Evolutionary conservation across 2,329 filamentous ascomycete species (phyloP).

Genomic region (Lachnellula hyalina): DNA sequence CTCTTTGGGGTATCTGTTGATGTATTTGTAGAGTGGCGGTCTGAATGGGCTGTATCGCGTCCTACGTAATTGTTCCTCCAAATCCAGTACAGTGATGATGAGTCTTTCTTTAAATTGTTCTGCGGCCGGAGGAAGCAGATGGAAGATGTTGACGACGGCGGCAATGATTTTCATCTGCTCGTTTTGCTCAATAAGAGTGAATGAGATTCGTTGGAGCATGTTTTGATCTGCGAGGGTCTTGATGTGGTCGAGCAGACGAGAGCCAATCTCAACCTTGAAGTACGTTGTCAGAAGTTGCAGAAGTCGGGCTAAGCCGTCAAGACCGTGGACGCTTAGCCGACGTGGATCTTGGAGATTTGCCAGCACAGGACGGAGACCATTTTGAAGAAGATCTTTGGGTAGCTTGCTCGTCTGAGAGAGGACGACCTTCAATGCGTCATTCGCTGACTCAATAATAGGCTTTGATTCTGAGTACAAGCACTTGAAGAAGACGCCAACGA

Average conservation of each 20-base stretch:
- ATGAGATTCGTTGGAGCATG: conserved; percentile 82
- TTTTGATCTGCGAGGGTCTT: conserved; percentile 80
- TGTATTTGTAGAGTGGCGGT: conserved; percentile 81
- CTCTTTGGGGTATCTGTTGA: conserved; percentile 89
- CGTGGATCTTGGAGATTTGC: conserved; percentile 94
- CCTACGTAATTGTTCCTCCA: conserved; percentile 78
- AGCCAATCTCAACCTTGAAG: conserved; percentile 97
- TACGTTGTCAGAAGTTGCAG: conserved; percentile 92
- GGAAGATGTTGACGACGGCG: conserved; percentile 94
- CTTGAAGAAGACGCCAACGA: conserved; percentile 97
- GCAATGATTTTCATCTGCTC: conserved; percentile 90
- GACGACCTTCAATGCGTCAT: conserved; percentile 82
- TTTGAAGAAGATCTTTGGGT: conserved; percentile 91
- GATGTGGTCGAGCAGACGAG: conserved; percentile 88
- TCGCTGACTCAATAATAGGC: conserved; percentile 89
- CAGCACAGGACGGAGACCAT: conserved; percentile 88
- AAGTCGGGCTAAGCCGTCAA: conserved; percentile 86
- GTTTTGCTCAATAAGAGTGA: conserved; percentile 90
- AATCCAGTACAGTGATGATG: conserved; percentile 81
- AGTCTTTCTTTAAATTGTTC: conserved; percentile 86
- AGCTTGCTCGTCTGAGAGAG: conserved; percentile 84
- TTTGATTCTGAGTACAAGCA: conserved; percentile 89
- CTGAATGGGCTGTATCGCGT: conserved; percentile 92
- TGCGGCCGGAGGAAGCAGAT: conserved; percentile 85
- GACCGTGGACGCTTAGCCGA: conserved; percentile 77